Evolutionary conservation across 768 basidiomycete genomes (phyloP).

Genomic region (Phlebiopsis flavidoalba): DNA sequence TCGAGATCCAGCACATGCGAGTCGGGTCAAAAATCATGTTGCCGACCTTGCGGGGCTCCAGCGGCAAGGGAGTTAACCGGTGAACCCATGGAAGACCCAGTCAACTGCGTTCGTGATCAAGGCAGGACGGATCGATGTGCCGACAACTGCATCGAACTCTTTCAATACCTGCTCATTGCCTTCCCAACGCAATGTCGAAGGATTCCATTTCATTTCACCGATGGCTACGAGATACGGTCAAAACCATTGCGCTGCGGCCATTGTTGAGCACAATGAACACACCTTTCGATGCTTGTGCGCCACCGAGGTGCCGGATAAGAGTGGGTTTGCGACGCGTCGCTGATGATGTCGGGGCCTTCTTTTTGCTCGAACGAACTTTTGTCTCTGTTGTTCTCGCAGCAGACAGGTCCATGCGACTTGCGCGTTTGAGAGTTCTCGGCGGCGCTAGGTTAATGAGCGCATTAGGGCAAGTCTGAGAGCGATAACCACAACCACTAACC

Average conservation of each 20-base stretch:
- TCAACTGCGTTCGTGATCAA: slow-evolving; percentile 93
- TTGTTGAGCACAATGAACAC: not conserved
- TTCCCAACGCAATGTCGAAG: slow-evolving; percentile 86
- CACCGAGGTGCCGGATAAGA: slow-evolving; percentile 80
- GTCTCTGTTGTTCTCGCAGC: slow-evolving; percentile 29
- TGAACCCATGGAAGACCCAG: slow-evolving; percentile 81
- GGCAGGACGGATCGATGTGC: slow-evolving; percentile 85
- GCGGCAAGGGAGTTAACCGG: slow-evolving; percentile 69
- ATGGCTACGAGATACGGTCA: slow-evolving; percentile 52
- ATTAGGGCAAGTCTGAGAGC: not conserved
- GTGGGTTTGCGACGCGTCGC: slow-evolving; percentile 72
- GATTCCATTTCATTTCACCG: slow-evolving; percentile 98
- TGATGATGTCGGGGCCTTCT: slow-evolving; percentile 44
- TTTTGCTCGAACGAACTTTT: slow-evolving; percentile 39
- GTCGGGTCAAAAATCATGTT: slow-evolving; percentile 97
- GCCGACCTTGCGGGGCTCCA: slow-evolving; percentile 86
- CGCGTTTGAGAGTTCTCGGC: slow-evolving; percentile 53
- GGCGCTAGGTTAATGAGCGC: slow-evolving; percentile 23
- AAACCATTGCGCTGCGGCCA: not conserved
- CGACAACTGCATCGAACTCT: slow-evolving; percentile 80
- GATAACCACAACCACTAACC: not conserved
- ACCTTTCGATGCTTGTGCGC: slow-evolving; percentile 70
- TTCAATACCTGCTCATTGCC: slow-evolving; percentile 90
- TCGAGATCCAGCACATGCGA: slow-evolving; percentile 94
- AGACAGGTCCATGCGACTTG: slow-evolving; percentile 51